Conservation (phyloP, 2,329 filamentous ascomycete genomes). For the Hortaea werneckii region DNA sequence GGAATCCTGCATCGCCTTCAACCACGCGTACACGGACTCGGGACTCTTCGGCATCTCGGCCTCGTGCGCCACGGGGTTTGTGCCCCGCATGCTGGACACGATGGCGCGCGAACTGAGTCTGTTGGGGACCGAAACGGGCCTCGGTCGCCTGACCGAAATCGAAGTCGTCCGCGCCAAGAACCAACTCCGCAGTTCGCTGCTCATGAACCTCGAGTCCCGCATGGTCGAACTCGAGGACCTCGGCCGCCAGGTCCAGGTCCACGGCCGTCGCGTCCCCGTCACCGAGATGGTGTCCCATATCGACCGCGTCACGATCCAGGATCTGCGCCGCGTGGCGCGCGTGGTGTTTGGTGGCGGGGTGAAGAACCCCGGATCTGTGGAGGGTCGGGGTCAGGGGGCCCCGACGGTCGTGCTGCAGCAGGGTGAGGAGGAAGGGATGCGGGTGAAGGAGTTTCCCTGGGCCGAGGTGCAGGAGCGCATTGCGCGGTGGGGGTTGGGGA, state of each 20-base stretch:
- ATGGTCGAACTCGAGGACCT: conserved; percentile 98
- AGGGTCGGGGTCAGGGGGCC: conserved; percentile 58
- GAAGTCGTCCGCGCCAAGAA: conserved; percentile 96
- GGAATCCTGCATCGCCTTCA: conserved; percentile 90
- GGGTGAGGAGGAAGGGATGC: conserved; percentile 62
- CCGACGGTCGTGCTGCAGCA: conserved; percentile 94
- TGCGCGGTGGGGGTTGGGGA: conserved; percentile 70
- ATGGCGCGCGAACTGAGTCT: conserved; percentile 84
- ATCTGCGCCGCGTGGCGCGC: conserved; percentile 71
- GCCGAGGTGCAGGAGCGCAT: conserved; percentile 84
- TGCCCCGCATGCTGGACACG: conserved; percentile 79
- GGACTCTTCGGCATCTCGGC: conserved; percentile 91
- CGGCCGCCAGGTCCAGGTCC: conserved; percentile 90
- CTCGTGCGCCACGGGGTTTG: conserved; percentile 68
- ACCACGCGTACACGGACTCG: conserved; percentile 93
- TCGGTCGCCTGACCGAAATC: conserved; percentile 56
- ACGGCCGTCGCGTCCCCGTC: conserved; percentile 83
- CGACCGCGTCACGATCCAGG: conserved; percentile 66
- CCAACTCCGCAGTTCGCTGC: conserved; percentile 74
- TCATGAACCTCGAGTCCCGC: conserved; percentile 95
- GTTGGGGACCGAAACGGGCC: conserved; percentile 66
- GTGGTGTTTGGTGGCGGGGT: conserved; percentile 69
- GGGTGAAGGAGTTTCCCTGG: conserved; percentile 64
- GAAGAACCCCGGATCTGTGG: conserved; percentile 52
- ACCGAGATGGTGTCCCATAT: conserved; percentile 88